phyloP scores from a whole-genome alignment of 106 monocot species.

The Dactylorhiza incarnata region DNA sequence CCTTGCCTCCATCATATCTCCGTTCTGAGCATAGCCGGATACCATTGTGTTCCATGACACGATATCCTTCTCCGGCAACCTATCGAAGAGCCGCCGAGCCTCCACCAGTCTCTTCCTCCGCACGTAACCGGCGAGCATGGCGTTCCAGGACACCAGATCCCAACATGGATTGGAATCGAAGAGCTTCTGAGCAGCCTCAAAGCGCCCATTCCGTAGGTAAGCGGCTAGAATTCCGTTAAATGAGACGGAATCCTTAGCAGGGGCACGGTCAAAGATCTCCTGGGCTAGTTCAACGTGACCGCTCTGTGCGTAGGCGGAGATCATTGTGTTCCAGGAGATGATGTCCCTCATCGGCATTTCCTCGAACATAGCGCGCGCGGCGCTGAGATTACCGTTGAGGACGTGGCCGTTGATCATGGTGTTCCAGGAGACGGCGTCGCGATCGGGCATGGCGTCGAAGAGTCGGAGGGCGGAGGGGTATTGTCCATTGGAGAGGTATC shows the following conservation, averaged over 20 bases:
- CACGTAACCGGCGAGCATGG: conserved; percentile 51
- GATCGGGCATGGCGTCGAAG: conserved; percentile 39
- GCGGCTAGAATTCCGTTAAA: conserved; percentile 61
- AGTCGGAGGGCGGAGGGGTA: conserved; percentile 23
- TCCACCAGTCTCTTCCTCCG: conserved; percentile 21
- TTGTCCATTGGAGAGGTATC: conserved; percentile 34
- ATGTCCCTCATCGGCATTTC: conserved; percentile 41
- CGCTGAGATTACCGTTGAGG: conserved; percentile 21
- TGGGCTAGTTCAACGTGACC: conserved; percentile 40
- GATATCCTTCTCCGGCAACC: conserved; percentile 38
- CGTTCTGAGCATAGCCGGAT: conserved; percentile 58
- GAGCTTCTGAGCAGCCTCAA: conserved; percentile 35
- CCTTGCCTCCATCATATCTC: conserved; percentile 29
- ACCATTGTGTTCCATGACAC: conserved; percentile 65
- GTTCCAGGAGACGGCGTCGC: conserved; percentile 46
- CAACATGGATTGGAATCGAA: conserved; percentile 21
- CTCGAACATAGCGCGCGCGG: conserved; percentile 45
- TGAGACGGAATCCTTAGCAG: conserved; percentile 37
- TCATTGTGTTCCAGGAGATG: conserved; percentile 64
- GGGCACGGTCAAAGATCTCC: conserved; percentile 32
- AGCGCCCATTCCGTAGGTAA: conserved; percentile 39
- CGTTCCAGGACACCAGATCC: conserved; percentile 61
- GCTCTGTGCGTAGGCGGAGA: conserved; percentile 46
- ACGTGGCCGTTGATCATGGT: conserved; percentile 44
- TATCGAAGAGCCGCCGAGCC: conserved; percentile 40